A percentile compares a stretch with the other conserved stretches of the same genome.
phyloP scores from a whole-genome alignment of 2,329 filamentous ascomycete species.

The Dryadomyces quercus-mongolicae region DNA sequence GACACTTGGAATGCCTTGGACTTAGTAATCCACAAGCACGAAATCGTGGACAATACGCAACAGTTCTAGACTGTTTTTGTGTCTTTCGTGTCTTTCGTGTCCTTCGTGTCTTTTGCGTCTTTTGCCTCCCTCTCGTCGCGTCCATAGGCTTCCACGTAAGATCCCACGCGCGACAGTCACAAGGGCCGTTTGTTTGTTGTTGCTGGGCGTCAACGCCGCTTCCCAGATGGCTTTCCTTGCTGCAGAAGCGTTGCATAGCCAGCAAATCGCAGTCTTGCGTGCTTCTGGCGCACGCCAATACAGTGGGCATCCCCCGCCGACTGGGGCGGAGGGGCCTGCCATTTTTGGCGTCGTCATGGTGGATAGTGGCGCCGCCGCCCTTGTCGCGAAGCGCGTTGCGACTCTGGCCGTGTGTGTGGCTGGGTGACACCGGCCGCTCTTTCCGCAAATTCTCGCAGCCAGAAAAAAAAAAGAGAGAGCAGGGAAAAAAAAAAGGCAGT shows the following conservation, averaged over 20 bases:
- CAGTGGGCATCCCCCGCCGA: background rate
- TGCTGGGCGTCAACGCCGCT: too few relatives aligned
- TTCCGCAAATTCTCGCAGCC: constrained; percentile 8
- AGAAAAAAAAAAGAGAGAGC: background rate
- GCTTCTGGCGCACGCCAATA: background rate
- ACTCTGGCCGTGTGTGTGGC: constrained; percentile 5
- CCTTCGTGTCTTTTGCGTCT: too few relatives aligned
- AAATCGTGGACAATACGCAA: too few relatives aligned
- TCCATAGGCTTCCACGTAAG: background rate
- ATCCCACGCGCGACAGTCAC: too few relatives aligned
- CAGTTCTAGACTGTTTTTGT: too few relatives aligned
- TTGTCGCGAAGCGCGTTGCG: constrained; percentile 11
- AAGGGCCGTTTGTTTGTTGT: too few relatives aligned
- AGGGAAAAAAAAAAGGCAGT: too few relatives aligned
- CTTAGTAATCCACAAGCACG: background rate
- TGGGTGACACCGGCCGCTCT: constrained; percentile 6
- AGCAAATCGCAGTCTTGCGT: too few relatives aligned
- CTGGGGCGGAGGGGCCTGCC: background rate
- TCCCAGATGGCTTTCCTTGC: too few relatives aligned
- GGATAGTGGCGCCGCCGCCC: constrained; percentile 3
- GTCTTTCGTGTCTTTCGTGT: too few relatives aligned
- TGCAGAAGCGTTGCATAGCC: too few relatives aligned
- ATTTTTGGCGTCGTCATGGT: constrained; percentile 1
- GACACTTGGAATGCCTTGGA: background rate
- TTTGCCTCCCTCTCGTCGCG: too few relatives aligned